These are phyloP conservation scores for Cucurbita pepo DNA, from an alignment of 306 rosid species.

Conservation along the genomic window DNA sequence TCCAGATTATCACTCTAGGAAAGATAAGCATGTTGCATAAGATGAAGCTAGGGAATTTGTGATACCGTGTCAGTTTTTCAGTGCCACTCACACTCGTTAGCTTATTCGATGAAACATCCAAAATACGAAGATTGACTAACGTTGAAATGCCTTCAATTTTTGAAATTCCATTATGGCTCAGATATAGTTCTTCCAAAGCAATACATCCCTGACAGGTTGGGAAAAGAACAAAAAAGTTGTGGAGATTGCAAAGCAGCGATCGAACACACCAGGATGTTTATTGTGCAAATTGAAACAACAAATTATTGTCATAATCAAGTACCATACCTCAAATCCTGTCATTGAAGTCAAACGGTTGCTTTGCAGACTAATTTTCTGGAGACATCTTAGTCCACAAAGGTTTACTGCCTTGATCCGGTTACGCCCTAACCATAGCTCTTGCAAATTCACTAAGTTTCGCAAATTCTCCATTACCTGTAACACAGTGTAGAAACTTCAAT, in stretches of 20 bases:
- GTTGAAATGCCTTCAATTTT: conserved; percentile 82
- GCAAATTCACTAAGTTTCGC: conserved; percentile 39
- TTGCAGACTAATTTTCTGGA: conserved; percentile 85
- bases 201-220: conserved; percentile 35
- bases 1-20: conserved; percentile 11
- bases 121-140: conserved; percentile 60
- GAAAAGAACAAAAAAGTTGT: neutral
- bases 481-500: neutral
- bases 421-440: conserved; percentile 90
- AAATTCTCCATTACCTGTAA: conserved; percentile 80
- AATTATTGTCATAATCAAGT: neutral
- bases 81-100: conserved; percentile 50
- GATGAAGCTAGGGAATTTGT: neutral
- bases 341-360: conserved; percentile 86
- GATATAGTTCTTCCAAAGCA: conserved; percentile 78
- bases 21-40: neutral
- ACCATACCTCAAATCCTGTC: conserved; percentile 62
- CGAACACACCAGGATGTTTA: neutral
- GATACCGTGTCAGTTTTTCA: conserved; percentile 43
- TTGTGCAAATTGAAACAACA: neutral
- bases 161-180: conserved; percentile 88
- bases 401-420: conserved; percentile 69
- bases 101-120: conserved; percentile 89
- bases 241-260: neutral
- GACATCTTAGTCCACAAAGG: conserved; percentile 63